phyloP scores from a whole-genome alignment of 2,329 filamentous ascomycete genomes.

The Paecilomyces variotii region DNA sequence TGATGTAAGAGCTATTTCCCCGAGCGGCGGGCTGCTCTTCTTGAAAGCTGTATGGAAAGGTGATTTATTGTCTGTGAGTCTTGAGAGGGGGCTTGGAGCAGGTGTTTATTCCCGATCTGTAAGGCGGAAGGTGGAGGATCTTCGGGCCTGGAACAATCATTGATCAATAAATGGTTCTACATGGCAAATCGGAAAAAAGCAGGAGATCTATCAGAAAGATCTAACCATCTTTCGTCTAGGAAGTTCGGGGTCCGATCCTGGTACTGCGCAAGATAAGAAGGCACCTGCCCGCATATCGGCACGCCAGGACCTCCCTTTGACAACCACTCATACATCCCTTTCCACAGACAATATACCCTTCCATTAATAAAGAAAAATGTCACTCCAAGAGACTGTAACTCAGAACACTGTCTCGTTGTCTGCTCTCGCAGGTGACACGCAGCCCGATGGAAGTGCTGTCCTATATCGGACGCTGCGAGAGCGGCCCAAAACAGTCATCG shows the following conservation, averaged over 20 bases:
- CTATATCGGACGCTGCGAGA: slow-evolving; percentile 43
- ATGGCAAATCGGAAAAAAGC: neutral
- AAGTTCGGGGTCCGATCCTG: neutral
- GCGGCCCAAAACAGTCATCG: slow-evolving; percentile 35
- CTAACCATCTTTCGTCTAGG: neutral
- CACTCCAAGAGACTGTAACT: neutral
- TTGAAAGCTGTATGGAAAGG: neutral
- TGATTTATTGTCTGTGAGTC: neutral
- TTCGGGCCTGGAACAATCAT: too few relatives aligned
- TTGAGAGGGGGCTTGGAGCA: too few relatives aligned
- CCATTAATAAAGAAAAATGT: neutral
- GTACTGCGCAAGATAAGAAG: neutral
- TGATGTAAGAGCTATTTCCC: too few relatives aligned
- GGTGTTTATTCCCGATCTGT: too few relatives aligned
- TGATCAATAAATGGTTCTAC: too few relatives aligned
- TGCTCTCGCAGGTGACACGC: neutral
- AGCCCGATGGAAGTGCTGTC: slow-evolving; percentile 22
- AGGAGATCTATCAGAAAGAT: too few relatives aligned
- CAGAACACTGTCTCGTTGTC: neutral
- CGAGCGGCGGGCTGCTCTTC: neutral
- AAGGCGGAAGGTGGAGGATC: too few relatives aligned
- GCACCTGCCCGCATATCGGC: too few relatives aligned
- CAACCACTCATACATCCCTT: neutral
- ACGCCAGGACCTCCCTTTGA: neutral
- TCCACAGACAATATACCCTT: neutral